These are phyloP conservation scores for Dryas integrifolia DNA, from an alignment of 331 rosid species.

Conservation along the genomic window DNA sequence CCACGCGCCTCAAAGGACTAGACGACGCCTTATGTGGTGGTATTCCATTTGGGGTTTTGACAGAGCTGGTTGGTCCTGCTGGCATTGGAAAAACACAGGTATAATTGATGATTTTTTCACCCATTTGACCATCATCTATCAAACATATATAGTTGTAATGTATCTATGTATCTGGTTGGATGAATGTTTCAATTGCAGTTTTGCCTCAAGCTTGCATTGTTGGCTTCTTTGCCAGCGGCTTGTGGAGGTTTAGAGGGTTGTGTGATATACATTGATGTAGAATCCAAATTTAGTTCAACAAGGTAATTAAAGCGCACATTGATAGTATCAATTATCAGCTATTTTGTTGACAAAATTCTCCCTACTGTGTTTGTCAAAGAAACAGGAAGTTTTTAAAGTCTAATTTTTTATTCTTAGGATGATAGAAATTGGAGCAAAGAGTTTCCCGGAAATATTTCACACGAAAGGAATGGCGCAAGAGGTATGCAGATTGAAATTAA, in stretches of 20 bases:
- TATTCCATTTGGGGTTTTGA: constrained; percentile 80
- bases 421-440: constrained; percentile 77
- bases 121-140: neutral
- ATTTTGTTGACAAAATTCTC: neutral
- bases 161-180: neutral
- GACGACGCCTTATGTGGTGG: constrained; percentile 90
- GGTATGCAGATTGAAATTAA: constrained; percentile 39
- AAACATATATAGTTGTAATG: neutral
- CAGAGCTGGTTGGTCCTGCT: constrained; percentile 97
- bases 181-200: constrained; percentile 47
- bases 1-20: constrained; percentile 81
- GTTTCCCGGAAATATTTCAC: constrained; percentile 83
- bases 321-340: neutral
- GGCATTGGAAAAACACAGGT: constrained; percentile 96
- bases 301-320: constrained; percentile 44
- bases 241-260: constrained; percentile 79
- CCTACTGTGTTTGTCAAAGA: neutral
- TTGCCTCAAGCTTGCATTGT: constrained; percentile 85
- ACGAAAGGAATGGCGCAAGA: constrained; percentile 79
- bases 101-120: neutral
- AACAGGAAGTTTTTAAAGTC: neutral
- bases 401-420: constrained; percentile 43
- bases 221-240: constrained; percentile 59
- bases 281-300: constrained; percentile 81
- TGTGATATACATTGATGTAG: constrained; percentile 79